These are phyloP conservation scores for Hibiscus trionum DNA, from an alignment of 345 rosid species.

Conservation along the genomic window DNA sequence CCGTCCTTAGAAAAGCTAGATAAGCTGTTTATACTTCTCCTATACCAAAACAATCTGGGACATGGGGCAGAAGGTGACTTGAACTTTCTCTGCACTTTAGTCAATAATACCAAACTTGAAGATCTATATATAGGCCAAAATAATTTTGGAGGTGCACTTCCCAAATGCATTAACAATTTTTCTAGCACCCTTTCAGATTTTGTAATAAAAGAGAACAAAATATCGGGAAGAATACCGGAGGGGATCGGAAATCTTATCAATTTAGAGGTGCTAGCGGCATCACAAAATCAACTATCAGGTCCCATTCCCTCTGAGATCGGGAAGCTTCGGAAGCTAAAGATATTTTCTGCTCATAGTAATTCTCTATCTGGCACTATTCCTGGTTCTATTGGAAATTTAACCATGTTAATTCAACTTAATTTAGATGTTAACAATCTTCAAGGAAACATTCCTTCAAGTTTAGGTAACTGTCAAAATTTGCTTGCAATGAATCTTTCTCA, in stretches of 20 bases:
- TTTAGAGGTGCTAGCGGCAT: not conserved
- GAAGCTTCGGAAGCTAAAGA: not conserved
- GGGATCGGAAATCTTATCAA: not conserved
- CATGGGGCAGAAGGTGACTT: not conserved
- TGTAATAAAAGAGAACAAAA: not conserved
- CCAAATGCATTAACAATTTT: constrained; percentile 10
- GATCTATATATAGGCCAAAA: not conserved
- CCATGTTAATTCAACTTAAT: not conserved
- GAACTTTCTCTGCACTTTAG: constrained; percentile 12
- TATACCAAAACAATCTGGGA: not conserved
- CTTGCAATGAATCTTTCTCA: not conserved
- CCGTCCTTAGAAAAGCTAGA: not conserved
- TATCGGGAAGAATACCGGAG: constrained; percentile 13
- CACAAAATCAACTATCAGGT: not conserved
- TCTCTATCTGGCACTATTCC: not conserved
- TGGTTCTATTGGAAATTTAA: not conserved
- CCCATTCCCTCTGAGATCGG: not conserved
- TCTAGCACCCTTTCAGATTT: not conserved
- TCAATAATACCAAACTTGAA: constrained; percentile 9
- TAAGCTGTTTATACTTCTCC: not conserved
- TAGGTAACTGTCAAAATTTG: not conserved
- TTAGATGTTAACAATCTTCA: not conserved
- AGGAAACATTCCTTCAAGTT: not conserved
- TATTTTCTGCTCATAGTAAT: not conserved
- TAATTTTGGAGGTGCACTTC: constrained; percentile 13